phyloP scores from a whole-genome alignment of 2,329 filamentous ascomycete genomes.

The Herpotrichia juniperi region DNA sequence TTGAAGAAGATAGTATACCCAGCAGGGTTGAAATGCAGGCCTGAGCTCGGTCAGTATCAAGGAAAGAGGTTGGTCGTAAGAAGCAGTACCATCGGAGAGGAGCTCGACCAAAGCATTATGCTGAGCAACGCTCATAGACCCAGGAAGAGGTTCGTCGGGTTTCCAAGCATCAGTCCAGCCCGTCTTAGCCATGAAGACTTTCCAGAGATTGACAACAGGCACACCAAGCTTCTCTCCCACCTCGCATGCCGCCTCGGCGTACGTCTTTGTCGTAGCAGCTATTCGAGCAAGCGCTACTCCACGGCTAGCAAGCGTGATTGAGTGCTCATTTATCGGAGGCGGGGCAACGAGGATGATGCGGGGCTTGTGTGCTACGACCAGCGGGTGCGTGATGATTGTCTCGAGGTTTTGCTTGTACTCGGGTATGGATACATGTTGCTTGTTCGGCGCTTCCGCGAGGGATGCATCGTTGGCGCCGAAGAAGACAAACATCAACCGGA shows the following conservation, averaged over 20 bases:
- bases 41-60: constrained; percentile 37
- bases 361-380: constrained; percentile 71
- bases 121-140: constrained; percentile 63
- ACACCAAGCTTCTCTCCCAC: constrained; percentile 63
- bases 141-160: constrained; percentile 54
- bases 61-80: background rate
- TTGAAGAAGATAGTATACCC: constrained; percentile 64
- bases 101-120: constrained; percentile 62
- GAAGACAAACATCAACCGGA: constrained; percentile 75
- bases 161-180: constrained; percentile 54
- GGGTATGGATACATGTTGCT: constrained; percentile 79
- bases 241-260: constrained; percentile 68
- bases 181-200: constrained; percentile 71
- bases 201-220: constrained; percentile 79
- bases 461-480: constrained; percentile 92
- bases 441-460: constrained; percentile 64
- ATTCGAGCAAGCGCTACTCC: constrained; percentile 54
- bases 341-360: constrained; percentile 80
- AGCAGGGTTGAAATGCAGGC: constrained; percentile 63
- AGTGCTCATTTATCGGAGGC: constrained; percentile 81
- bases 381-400: constrained; percentile 74
- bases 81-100: constrained; percentile 61
- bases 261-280: constrained; percentile 67
- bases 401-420: constrained; percentile 75
- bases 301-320: constrained; percentile 58